phyloP scores from a whole-genome alignment of 1,284 basidiomycete species.

The Pholiota adiposa region DNA sequence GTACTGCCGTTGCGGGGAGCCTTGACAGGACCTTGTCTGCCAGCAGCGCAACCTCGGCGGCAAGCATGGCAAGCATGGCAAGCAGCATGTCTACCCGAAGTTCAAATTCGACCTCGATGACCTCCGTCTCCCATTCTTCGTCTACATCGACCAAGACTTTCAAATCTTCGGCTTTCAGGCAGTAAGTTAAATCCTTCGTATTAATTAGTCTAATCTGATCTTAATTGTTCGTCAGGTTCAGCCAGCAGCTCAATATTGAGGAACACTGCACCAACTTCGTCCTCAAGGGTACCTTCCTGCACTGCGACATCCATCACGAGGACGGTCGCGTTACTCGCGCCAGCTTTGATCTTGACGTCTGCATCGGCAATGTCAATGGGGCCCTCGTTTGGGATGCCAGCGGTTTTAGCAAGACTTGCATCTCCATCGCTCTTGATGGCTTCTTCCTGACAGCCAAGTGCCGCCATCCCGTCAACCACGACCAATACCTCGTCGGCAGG shows the following conservation, averaged over 20 bases:
- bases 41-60: constrained; percentile 6
- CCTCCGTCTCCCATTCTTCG: constrained; percentile 12
- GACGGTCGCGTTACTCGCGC: constrained; percentile 16
- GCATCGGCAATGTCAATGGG: constrained; percentile 18
- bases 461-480: constrained; percentile 10
- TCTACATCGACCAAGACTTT: constrained; percentile 13
- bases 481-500: constrained; percentile 12
- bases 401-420: constrained; percentile 18
- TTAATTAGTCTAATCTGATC: neutral
- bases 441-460: constrained; percentile 18
- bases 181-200: neutral
- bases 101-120: constrained; percentile 8
- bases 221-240: constrained; percentile 3
- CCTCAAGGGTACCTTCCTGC: constrained; percentile 18
- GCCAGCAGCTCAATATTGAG: constrained; percentile 17
- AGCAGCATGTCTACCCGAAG: constrained; percentile 16
- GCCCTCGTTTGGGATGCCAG: constrained; percentile 19
- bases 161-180: constrained; percentile 19
- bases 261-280: constrained; percentile 17
- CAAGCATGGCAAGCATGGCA: constrained; percentile 13
- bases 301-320: constrained; percentile 17
- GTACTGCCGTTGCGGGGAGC: constrained; percentile 2
- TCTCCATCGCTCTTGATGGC: constrained; percentile 15
- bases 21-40: constrained; percentile 10
- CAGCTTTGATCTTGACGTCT: constrained; percentile 19